Evolutionary conservation across 441 rosid species (phyloP).

Genomic region (Viola pubescens): DNA sequence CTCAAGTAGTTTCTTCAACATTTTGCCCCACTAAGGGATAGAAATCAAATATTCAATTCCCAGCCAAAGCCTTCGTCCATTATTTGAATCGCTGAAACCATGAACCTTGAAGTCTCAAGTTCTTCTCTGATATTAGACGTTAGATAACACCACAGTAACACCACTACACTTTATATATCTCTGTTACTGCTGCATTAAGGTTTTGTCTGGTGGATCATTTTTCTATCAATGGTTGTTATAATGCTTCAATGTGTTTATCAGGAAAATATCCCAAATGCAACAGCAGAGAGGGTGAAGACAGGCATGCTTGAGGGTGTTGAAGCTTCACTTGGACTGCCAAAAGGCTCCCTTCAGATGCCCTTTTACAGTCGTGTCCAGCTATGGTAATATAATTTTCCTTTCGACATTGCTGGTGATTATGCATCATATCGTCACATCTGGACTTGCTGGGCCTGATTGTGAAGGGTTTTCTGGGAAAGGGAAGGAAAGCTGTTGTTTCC

Average conservation of each 20-base stretch:
- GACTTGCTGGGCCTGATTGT: too few relatives aligned
- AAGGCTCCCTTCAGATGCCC: slow-evolving; percentile 57
- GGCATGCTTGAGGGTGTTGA: slow-evolving; percentile 79
- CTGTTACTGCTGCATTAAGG: background rate
- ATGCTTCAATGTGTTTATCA: slow-evolving; percentile 8
- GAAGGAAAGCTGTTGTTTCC: too few relatives aligned
- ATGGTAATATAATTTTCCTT: slow-evolving; percentile 39
- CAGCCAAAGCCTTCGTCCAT: background rate
- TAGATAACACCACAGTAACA: background rate
- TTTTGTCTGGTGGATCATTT: background rate
- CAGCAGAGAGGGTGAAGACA: slow-evolving; percentile 59
- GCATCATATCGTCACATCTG: too few relatives aligned
- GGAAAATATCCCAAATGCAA: slow-evolving; percentile 80
- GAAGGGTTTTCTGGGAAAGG: too few relatives aligned
- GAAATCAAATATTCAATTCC: background rate
- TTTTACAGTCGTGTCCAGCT: slow-evolving; percentile 53
- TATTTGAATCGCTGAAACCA: background rate
- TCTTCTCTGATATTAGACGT: background rate
- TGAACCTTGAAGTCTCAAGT: background rate
- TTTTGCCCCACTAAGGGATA: background rate
- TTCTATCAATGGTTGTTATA: background rate
- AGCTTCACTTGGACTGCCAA: slow-evolving; percentile 59
- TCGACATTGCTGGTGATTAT: background rate
- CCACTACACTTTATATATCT: background rate
- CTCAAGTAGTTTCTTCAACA: background rate